Conservation (phyloP, 257 asterid genomes). For the Paulownia fortunei region DNA sequence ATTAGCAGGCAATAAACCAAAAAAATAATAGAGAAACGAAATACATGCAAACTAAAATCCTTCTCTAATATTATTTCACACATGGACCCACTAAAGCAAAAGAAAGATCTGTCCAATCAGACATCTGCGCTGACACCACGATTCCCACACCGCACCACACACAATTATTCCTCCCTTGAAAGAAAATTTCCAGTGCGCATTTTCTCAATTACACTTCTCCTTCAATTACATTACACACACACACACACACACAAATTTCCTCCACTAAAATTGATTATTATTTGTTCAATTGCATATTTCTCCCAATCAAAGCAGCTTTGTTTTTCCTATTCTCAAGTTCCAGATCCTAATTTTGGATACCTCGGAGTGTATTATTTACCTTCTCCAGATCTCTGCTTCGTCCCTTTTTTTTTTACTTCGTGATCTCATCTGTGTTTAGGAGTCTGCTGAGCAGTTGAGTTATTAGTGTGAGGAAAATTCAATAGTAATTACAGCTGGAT, state of each 20-base stretch:
- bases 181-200: conserved; percentile 28
- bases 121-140: background rate
- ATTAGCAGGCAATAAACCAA: background rate
- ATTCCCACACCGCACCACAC: conserved; percentile 29
- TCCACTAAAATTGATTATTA: conserved; percentile 27
- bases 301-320: background rate
- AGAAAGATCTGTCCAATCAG: conserved; percentile 9
- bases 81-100: background rate
- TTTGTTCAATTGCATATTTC: conserved; percentile 26
- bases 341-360: conserved; percentile 25
- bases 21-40: background rate
- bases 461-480: conserved; percentile 26
- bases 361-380: conserved; percentile 22
- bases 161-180: conserved; percentile 33
- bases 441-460: conserved; percentile 32
- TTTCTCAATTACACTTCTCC: conserved; percentile 26
- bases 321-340: conserved; percentile 20
- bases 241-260: conserved; percentile 17
- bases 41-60: background rate
- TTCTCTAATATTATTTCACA: background rate
- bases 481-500: conserved; percentile 48
- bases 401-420: background rate
- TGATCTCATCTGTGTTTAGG: conserved; percentile 35
- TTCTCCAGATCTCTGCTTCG: conserved; percentile 39
- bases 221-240: conserved; percentile 17